phyloP scores from a whole-genome alignment of 1,284 basidiomycete genomes.

The Ustilago shanxiensis region DNA sequence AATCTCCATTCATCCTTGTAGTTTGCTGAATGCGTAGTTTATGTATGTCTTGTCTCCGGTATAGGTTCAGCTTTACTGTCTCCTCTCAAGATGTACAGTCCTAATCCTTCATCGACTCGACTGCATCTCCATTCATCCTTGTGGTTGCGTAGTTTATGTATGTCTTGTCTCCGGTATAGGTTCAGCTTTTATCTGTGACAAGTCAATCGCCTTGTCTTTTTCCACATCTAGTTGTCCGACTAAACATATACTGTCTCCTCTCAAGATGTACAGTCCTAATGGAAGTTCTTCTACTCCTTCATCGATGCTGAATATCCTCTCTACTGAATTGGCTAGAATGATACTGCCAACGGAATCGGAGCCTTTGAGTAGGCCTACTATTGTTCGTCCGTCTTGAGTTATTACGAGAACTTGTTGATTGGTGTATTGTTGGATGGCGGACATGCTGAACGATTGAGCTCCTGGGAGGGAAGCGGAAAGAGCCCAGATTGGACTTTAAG shows the following conservation, averaged over 20 bases:
- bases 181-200: conserved; percentile 84
- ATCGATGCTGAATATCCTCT: conserved; percentile 73
- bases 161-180: conserved; percentile 76
- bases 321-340: conserved; percentile 61
- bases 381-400: conserved; percentile 89
- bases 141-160: conserved; percentile 3
- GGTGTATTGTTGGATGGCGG: conserved; percentile 30
- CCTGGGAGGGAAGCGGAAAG: neutral
- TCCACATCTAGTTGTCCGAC: conserved; percentile 92
- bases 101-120: conserved; percentile 90
- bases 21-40: neutral
- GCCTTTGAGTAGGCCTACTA: conserved; percentile 71
- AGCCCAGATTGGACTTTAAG: too few species aligned
- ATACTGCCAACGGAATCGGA: conserved; percentile 63
- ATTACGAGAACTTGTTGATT: conserved; percentile 81
- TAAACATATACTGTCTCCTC: conserved; percentile 94
- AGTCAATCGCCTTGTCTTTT: conserved; percentile 83
- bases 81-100: too few species aligned
- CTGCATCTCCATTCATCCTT: too few species aligned
- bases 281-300: conserved; percentile 94
- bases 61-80: conserved; percentile 93
- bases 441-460: conserved; percentile 15
- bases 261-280: conserved; percentile 94
- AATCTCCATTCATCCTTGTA: too few species aligned
- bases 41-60: too few species aligned